Evolutionary conservation across 768 basidiomycete species (phyloP), one percentile per base, ranked within the genome.

Genomic region (Fibroporia radiculosa): DNA sequence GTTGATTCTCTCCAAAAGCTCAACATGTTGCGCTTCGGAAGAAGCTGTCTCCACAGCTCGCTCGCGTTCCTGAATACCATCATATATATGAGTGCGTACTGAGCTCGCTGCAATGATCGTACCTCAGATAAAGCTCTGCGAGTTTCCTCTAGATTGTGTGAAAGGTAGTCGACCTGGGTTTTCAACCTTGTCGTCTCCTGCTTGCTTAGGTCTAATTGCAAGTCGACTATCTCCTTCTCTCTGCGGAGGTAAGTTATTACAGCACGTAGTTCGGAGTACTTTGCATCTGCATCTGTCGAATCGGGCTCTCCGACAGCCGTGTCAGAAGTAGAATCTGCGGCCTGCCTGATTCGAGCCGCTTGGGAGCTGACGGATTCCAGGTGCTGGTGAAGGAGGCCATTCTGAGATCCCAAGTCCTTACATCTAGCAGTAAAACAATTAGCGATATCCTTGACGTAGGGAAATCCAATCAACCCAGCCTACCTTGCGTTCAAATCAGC

Each of bases 161-260:
- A 71, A 32, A 90, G 60, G 54, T 85, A 81, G 5, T 91, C 88
- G 22, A 86, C 74, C 57, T 92, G 84, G 16, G 75, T 65, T 60
- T 84, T 86, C 41, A 89, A 61, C 4, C 89, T 76, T 7, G 76
- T 64, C 52, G 75, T 86, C 66, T 93, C 89, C 54, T 80, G 77
- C 57, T 76, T 84, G 69, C 81, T 75, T 38, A 93, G 75, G 55
- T 92, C 86, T 20, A 90, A 71, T 51, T 92, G 88, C 25, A 92
- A 74, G 53, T 93, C 90, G 35, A 88, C 83, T 42, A 93, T 90
- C 59, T 93, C 89, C 65, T 93, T 92, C 70, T 93, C 91, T 57
- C 84, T 89, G 32, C 91, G 76, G 26, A 93, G 67, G 62, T 87
- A 93, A 2, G 80, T 73, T 33, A 92, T 80, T 22, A 91, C 82